Evolutionary conservation across 805 yeast species (phyloP).

Genomic region (Candida morakotiae): DNA sequence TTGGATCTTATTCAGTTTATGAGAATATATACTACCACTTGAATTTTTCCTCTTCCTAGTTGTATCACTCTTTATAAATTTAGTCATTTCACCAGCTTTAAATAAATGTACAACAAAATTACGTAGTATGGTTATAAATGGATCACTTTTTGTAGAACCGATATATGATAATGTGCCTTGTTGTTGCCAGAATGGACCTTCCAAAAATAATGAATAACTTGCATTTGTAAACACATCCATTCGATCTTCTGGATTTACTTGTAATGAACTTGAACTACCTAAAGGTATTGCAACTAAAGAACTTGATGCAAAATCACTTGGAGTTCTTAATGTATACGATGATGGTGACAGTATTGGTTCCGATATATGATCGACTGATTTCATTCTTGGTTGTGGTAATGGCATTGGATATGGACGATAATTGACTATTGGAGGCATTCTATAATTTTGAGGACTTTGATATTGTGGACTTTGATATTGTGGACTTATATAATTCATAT

Average conservation of each 20-base stretch:
- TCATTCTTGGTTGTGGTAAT: constrained; percentile 3
- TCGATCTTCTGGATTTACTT: constrained; percentile 29
- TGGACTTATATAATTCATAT: not conserved
- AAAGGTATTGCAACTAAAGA: constrained; percentile 26
- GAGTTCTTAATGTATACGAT: not conserved
- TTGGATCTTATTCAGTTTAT: not conserved
- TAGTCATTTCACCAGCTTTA: constrained; percentile 29
- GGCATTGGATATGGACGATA: not conserved
- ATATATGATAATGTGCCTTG: constrained; percentile 38
- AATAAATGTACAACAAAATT: constrained; percentile 30
- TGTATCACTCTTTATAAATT: constrained; percentile 20
- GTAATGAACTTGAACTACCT: constrained; percentile 31
- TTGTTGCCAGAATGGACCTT: constrained; percentile 36
- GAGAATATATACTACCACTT: constrained; percentile 5
- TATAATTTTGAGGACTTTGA: not conserved
- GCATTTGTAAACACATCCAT: constrained; percentile 32
- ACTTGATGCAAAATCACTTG: constrained; percentile 3
- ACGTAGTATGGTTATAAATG: constrained; percentile 33
- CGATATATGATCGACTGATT: not conserved
- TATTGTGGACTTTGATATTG: not conserved
- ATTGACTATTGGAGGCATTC: not conserved
- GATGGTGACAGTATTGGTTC: not conserved
- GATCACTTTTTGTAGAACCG: constrained; percentile 38
- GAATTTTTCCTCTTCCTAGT: constrained; percentile 10
- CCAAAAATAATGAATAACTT: constrained; percentile 29